These are phyloP conservation scores for Vitis hybrid DNA, from an alignment of 177 flowering plant genomes.

Conservation along the genomic window DNA sequence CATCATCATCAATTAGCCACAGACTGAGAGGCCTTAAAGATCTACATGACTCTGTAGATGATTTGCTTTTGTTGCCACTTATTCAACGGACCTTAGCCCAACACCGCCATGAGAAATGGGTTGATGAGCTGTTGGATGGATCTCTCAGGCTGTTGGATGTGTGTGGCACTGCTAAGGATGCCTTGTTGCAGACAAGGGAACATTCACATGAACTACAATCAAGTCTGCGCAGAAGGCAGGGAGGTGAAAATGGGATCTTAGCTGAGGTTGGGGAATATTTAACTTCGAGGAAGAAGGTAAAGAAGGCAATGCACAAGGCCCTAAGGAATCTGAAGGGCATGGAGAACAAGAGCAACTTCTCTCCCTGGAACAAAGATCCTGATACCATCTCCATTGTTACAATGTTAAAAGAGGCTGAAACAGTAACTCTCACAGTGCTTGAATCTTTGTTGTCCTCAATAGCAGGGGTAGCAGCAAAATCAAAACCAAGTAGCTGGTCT, in stretches of 20 bases:
- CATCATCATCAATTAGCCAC: constrained; percentile 10
- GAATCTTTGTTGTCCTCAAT: constrained; percentile 17
- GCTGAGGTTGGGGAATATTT: too few species aligned
- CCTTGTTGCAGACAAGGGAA: constrained; percentile 23
- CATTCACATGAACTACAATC: constrained; percentile 28
- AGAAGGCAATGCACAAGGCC: too few species aligned
- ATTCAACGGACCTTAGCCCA: constrained; percentile 8
- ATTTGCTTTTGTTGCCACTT: too few species aligned
- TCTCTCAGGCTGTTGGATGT: constrained; percentile 30
- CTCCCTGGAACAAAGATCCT: too few species aligned
- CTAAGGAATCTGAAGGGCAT: too few species aligned
- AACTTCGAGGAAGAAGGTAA: too few species aligned
- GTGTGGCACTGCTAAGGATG: constrained; percentile 25
- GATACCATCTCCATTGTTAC: too few species aligned
- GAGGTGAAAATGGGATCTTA: not conserved
- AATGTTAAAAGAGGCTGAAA: too few species aligned
- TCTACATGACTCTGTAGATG: too few species aligned
- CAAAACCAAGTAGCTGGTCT: constrained; percentile 10
- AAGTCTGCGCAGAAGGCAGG: constrained; percentile 19
- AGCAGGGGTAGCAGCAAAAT: constrained; percentile 8
- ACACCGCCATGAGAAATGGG: constrained; percentile 1
- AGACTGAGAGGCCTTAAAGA: too few species aligned
- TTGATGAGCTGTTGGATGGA: constrained; percentile 20
- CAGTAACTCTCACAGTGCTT: not conserved
- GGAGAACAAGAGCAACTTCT: too few species aligned